Evolutionary conservation across 2,329 filamentous ascomycete genomes (phyloP).

Genomic region (Penicillium capsulatum): DNA sequence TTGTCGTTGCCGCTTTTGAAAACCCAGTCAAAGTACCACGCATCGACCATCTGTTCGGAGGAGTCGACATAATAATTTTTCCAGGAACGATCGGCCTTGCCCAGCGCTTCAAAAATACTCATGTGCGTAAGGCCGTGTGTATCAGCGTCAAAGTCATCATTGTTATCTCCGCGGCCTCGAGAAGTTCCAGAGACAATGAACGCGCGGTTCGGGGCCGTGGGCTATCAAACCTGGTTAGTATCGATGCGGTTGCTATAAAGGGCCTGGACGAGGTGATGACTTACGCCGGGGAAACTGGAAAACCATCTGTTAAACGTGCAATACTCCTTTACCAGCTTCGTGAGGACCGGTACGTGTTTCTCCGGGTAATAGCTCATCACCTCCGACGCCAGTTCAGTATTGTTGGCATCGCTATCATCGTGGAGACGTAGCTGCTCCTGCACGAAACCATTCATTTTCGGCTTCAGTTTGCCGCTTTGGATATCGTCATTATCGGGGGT

Average conservation of each 20-base stretch:
- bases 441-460: conserved; percentile 39
- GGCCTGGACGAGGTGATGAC: no score
- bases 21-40: conserved; percentile 36
- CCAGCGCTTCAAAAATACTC: conserved; percentile 41
- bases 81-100: conserved; percentile 33
- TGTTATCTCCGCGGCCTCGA: conserved; percentile 33
- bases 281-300: conserved; percentile 42
- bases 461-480: conserved; percentile 27
- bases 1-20: conserved; percentile 24
- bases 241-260: not conserved
- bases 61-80: conserved; percentile 32
- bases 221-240: conserved; percentile 27
- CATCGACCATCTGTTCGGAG: conserved; percentile 28
- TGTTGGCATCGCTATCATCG: conserved; percentile 26
- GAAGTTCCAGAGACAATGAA: conserved; percentile 32
- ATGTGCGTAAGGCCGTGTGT: conserved; percentile 26
- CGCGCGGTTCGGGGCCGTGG: conserved; percentile 44
- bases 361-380: conserved; percentile 47
- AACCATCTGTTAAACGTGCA: conserved; percentile 46
- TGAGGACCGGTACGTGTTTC: conserved; percentile 42
- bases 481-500: conserved; percentile 38
- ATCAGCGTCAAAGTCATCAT: conserved; percentile 23
- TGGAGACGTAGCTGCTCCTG: conserved; percentile 41
- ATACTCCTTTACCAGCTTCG: conserved; percentile 40
- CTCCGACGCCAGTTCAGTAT: conserved; percentile 34